phyloP scores from a whole-genome alignment of 2,329 filamentous ascomycete genomes.

The Tolypocladium cylindrosporum region DNA sequence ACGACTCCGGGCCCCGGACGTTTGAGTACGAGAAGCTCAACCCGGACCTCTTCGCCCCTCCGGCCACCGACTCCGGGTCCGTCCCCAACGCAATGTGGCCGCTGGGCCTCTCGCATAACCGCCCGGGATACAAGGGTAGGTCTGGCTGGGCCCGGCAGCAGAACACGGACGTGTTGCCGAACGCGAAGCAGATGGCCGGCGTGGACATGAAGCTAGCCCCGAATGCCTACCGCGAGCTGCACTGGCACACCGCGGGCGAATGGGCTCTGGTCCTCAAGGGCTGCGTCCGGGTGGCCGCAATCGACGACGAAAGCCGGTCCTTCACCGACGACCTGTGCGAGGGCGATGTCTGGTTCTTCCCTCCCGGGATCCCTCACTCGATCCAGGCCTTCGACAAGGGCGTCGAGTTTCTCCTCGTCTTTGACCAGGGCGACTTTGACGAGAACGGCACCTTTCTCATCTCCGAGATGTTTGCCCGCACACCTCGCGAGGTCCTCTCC shows the following conservation, averaged over 20 bases:
- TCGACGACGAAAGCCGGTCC: constrained; percentile 39
- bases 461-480: constrained; percentile 40
- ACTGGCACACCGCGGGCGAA: constrained; percentile 48
- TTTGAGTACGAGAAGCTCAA: constrained; percentile 42
- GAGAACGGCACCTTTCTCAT: constrained; percentile 52
- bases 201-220: constrained; percentile 50
- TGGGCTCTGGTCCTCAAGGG: constrained; percentile 46
- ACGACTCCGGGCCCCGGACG: constrained; percentile 41
- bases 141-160: constrained; percentile 47
- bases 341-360: constrained; percentile 29
- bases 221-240: constrained; percentile 50
- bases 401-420: constrained; percentile 49
- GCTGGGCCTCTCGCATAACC: constrained; percentile 39
- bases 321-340: constrained; percentile 35
- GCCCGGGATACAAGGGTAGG: constrained; percentile 28
- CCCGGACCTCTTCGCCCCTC: constrained; percentile 43
- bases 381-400: constrained; percentile 46
- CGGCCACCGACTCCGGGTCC: constrained; percentile 39
- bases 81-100: constrained; percentile 42
- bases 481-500: constrained; percentile 40
- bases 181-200: constrained; percentile 41
- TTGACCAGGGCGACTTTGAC: constrained; percentile 47
- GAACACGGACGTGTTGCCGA: constrained; percentile 39
- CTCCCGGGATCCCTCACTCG: constrained; percentile 37
- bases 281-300: constrained; percentile 37